Evolutionary conservation across 2,329 filamentous ascomycete species (phyloP).

Genomic region (Grosmannia clavigera): DNA sequence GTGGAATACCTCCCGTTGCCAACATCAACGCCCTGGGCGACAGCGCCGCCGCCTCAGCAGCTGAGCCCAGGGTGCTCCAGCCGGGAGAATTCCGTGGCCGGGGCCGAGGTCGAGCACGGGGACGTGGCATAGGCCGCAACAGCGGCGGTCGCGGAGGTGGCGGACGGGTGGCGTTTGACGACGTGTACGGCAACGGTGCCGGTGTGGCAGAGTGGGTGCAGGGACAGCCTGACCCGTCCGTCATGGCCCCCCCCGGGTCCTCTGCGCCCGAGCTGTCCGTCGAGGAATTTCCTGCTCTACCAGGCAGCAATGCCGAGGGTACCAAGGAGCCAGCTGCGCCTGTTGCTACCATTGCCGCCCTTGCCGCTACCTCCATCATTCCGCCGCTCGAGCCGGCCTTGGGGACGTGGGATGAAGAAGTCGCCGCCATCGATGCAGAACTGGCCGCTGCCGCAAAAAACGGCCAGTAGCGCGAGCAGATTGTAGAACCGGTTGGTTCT

Average conservation of each 20-base stretch:
- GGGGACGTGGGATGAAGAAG: conserved; percentile 46
- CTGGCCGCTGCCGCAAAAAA: not conserved
- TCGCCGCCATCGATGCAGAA: conserved; percentile 33
- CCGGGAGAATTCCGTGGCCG: conserved; percentile 22
- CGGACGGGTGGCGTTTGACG: conserved; percentile 10
- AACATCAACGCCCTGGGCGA: not conserved
- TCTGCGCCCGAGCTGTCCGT: conserved; percentile 15
- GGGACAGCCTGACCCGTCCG: conserved; percentile 9
- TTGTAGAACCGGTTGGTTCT: not conserved
- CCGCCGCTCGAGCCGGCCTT: conserved; percentile 19
- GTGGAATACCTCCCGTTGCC: conserved; percentile 4
- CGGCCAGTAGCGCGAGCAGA: not conserved
- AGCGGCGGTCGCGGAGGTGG: conserved; percentile 18
- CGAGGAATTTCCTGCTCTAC: conserved; percentile 29
- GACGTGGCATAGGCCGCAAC: conserved; percentile 16
- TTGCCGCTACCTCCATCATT: conserved; percentile 12
- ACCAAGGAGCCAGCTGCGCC: not conserved
- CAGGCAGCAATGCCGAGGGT: conserved; percentile 16
- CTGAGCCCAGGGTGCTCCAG: conserved; percentile 14
- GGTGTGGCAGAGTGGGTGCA: conserved; percentile 13
- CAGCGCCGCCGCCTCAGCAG: not conserved
- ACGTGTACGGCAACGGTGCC: conserved; percentile 10
- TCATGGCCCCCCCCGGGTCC: conserved; percentile 16
- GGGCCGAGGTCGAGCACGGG: conserved; percentile 18
- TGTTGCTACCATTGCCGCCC: conserved; percentile 9